A percentile compares a stretch with the other conserved stretches of the same genome.
Evolutionary conservation across 2,329 filamentous ascomycete species (phyloP).

Genomic region (Colletotrichum eremochloae): DNA sequence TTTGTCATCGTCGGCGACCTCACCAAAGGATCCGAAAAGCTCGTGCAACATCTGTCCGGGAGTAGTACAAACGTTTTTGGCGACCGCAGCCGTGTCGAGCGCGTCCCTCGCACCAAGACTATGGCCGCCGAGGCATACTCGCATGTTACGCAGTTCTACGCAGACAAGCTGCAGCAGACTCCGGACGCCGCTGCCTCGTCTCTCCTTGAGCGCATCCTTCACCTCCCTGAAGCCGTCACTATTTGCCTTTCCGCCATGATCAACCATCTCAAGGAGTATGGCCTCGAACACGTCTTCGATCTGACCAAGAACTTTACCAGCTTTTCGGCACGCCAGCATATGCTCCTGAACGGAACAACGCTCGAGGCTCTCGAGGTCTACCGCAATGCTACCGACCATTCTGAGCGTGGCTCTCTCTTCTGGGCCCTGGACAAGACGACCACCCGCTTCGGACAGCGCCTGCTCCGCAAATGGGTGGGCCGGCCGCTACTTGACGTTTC

Average conservation of each 20-base stretch:
- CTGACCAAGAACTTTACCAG: conserved; percentile 97
- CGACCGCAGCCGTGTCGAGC: conserved; percentile 88
- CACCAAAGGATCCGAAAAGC: conserved; percentile 91
- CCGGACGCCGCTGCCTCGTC: conserved; percentile 60
- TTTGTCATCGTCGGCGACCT: conserved; percentile 93
- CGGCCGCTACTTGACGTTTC: conserved; percentile 84
- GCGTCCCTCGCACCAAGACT: conserved; percentile 80
- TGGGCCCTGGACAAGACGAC: conserved; percentile 95
- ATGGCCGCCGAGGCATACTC: conserved; percentile 88
- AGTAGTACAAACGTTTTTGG: conserved; percentile 93
- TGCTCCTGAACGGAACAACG: conserved; percentile 96
- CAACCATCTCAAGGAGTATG: conserved; percentile 89
- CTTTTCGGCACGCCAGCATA: conserved; percentile 93
- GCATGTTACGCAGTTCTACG: conserved; percentile 94
- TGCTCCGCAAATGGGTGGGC: conserved; percentile 95
- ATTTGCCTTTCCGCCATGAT: conserved; percentile 98
- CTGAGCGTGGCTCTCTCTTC: conserved; percentile 88
- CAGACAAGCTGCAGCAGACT: conserved; percentile 79
- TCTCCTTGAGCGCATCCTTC: conserved; percentile 87
- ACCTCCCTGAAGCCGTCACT: conserved; percentile 86
- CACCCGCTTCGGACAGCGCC: conserved; percentile 88
- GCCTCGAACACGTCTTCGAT: conserved; percentile 94
- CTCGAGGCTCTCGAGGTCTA: conserved; percentile 95
- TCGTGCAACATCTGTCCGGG: conserved; percentile 89
- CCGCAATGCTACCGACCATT: conserved; percentile 90